Conservation (phyloP, 1,284 basidiomycete species). For the Trametes sp. region DNA sequence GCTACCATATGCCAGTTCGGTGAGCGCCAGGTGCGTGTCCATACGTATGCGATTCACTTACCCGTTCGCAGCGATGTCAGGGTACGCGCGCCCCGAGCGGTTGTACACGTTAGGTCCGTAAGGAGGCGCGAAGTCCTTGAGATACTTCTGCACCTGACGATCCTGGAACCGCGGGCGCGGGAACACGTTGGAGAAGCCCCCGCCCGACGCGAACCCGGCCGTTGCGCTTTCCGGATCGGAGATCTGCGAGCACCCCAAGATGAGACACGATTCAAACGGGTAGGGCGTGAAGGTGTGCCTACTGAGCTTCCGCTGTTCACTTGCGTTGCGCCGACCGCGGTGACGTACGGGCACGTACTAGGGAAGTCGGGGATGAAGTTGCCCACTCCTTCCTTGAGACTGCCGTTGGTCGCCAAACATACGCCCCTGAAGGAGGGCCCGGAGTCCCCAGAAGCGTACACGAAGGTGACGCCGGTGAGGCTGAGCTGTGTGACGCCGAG, state of each 20-base stretch:
- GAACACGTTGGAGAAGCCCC: slow-evolving; percentile 34
- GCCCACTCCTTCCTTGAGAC: slow-evolving; percentile 51
- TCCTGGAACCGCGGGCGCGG: slow-evolving; percentile 28
- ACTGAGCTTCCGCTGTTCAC: slow-evolving; percentile 16
- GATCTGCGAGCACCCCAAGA: too few species aligned
- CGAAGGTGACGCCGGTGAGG: slow-evolving; percentile 53
- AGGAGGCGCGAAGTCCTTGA: slow-evolving; percentile 17
- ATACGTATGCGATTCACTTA: not conserved
- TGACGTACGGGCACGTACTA: slow-evolving; percentile 29
- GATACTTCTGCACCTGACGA: slow-evolving; percentile 24
- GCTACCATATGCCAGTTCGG: not conserved
- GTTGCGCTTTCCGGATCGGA: slow-evolving; percentile 28
- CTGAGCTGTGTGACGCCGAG: too few species aligned
- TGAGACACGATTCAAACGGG: too few species aligned
- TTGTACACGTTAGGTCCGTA: slow-evolving; percentile 27
- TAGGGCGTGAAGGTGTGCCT: not conserved
- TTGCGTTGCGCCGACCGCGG: slow-evolving; percentile 30
- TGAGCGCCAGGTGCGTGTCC: not conserved
- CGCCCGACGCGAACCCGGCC: slow-evolving; percentile 26
- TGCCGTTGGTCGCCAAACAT: not conserved
- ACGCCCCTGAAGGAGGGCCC: not conserved
- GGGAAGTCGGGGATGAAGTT: slow-evolving; percentile 28
- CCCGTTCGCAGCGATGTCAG: slow-evolving; percentile 34
- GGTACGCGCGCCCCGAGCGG: slow-evolving; percentile 28
- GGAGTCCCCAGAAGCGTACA: slow-evolving; percentile 56